Base-by-base conservation (phyloP, 352 stramenopile genomes). In the Phytophthora tentaculata region DNA sequence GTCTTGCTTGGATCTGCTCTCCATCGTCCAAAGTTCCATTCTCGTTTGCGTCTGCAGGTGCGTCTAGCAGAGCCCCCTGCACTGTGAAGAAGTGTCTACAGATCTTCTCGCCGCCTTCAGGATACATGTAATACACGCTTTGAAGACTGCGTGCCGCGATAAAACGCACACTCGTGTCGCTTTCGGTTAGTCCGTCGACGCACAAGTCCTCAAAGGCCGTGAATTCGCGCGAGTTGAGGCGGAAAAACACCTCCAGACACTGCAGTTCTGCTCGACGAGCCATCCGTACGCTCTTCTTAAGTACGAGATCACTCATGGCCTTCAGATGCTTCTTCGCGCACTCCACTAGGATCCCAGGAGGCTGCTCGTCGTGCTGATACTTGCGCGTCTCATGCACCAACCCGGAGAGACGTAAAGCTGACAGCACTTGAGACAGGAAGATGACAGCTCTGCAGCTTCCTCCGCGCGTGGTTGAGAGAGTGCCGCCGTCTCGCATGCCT, bases 71-170 rank as follows among this genome's bases (percentile, higher is more conserved):
- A 22, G 14, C 8, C 48, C 61, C 49, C 22, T 90, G 47, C n/a
- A 71, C 26, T n/a, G 74, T 41, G 20, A 73, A 80, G 35, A 86
- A 65, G 68, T 93, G 76, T n/a, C 69, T 71, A 66, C 86, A 90
- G 14, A 94, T 71, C 61, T 79, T 67, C 24, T 71, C 48, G 9
- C 79, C 68, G 17, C 88, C 89, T 53, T 95, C 85, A 17, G 84
- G 83, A 64, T 91, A 95, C 86, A 94, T 96, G 58, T 82, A 90
- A 56, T 89, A 90, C 19, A 95, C 24, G 5, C 86, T 86, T 56
- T 93, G 86, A 41, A 92, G 74, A 14, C 78, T 66, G 44, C 62
- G 67, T 10, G 81, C 73, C 7, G 84, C 77, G 7, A 75, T 58
- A 6, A 80, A 50, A 22, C 88, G 89, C 5, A 96, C 89, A 24